Conservation (phyloP, 2,329 filamentous ascomycete species). For the Trichoderma oligosporum region DNA sequence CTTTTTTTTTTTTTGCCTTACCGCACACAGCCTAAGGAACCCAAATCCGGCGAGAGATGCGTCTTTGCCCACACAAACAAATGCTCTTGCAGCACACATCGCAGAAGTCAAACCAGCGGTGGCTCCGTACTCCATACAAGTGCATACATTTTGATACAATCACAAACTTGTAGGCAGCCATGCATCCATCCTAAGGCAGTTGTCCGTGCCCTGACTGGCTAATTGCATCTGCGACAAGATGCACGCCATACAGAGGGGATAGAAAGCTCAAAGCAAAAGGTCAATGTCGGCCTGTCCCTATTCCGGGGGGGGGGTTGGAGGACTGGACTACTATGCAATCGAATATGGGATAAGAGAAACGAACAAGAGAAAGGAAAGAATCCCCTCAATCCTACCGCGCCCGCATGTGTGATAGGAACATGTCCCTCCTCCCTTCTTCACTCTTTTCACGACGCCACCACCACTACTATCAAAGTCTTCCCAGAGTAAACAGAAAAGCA, state of each 20-base stretch:
- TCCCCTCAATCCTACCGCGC: not conserved
- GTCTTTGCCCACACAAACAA: not conserved
- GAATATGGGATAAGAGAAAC: not conserved
- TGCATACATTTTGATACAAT: slow-evolving; percentile 1
- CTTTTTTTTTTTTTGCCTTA: not conserved
- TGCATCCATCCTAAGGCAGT: slow-evolving; percentile 1
- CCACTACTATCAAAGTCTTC: not conserved
- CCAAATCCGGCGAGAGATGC: not conserved
- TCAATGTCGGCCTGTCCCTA: not conserved
- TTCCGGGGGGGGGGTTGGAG: no score
- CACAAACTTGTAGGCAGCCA: slow-evolving; percentile 14
- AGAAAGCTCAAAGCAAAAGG: not conserved
- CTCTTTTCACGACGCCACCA: not conserved
- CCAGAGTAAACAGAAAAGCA: no score
- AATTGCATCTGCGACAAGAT: not conserved
- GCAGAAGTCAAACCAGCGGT: not conserved
- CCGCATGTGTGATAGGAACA: not conserved
- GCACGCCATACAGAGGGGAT: not conserved
- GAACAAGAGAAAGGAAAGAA: not conserved
- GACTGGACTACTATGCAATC: no score
- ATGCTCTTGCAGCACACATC: not conserved
- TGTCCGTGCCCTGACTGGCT: not conserved
- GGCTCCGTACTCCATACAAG: not conserved
- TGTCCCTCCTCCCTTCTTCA: not conserved
- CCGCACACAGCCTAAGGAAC: not conserved